Evolutionary conservation across 176 grass and related monocot genomes (phyloP).

Genomic region (Oryza longistaminata): DNA sequence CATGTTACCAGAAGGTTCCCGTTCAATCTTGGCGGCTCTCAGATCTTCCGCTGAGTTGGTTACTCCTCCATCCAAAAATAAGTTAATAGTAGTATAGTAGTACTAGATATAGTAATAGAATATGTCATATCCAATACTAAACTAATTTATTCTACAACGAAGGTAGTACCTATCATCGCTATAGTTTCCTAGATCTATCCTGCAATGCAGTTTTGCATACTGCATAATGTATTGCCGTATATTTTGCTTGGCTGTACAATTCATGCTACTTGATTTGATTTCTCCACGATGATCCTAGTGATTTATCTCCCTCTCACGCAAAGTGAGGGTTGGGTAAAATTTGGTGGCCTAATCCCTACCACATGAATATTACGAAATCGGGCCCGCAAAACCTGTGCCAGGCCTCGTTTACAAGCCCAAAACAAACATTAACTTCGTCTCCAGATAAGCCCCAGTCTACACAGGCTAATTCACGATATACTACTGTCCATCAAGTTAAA

Average conservation of each 20-base stretch:
- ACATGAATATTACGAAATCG: neutral
- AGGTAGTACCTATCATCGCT: neutral
- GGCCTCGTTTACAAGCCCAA: neutral
- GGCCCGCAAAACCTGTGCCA: neutral
- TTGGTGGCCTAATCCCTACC: neutral
- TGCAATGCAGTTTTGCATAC: neutral
- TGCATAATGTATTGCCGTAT: neutral
- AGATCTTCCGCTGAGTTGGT: no score
- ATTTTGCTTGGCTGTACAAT: neutral
- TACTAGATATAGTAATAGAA: no score
- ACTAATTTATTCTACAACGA: no score
- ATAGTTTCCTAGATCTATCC: neutral
- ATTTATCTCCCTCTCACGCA: neutral
- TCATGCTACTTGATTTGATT: neutral
- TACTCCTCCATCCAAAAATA: no score
- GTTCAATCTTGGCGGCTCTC: constrained; percentile 4
- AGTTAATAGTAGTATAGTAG: no score
- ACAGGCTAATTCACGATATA: no score
- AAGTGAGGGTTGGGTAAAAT: neutral
- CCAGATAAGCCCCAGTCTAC: no score
- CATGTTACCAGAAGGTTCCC: neutral
- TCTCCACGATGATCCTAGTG: neutral
- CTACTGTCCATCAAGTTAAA: neutral
- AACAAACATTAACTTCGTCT: no score
- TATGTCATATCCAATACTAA: no score